Percentiles rank a stretch among this genome's conserved stretches.
Evolutionary conservation across 257 asterid genomes (phyloP).

Genomic region (Orobanche coerulescens): DNA sequence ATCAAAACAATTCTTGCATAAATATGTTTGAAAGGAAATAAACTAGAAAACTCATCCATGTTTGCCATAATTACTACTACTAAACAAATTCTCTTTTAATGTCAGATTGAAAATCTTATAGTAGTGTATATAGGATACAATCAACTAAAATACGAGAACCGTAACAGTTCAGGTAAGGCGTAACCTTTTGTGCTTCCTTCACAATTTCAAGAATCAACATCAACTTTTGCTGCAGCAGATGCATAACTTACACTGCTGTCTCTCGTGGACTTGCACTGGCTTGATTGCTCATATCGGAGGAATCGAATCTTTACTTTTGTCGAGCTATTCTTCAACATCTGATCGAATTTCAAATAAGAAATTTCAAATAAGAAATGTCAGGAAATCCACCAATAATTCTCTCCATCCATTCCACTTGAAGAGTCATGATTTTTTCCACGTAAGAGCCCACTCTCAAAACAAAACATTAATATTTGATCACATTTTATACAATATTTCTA

Average conservation of each 20-base stretch:
- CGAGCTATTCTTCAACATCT: constrained; percentile 76
- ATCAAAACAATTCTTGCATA: no score
- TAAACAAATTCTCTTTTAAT: not conserved
- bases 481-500: no score
- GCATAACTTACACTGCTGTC: constrained; percentile 99
- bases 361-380: constrained; percentile 14
- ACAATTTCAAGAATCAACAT: constrained; percentile 6
- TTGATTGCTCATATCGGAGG: constrained; percentile 86
- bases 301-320: constrained; percentile 66
- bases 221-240: constrained; percentile 81
- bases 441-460: no score
- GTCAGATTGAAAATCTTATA: constrained; percentile 15
- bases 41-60: constrained; percentile 1
- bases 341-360: constrained; percentile 19
- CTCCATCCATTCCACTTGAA: no score
- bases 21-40: not conserved
- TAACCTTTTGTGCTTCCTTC: not conserved
- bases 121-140: constrained; percentile 16
- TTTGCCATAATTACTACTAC: not conserved
- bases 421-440: no score
- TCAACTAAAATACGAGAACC: not conserved
- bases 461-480: no score
- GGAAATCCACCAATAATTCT: constrained; percentile 7
- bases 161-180: not conserved
- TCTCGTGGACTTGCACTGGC: constrained; percentile 74